Percentiles rank a stretch among this genome's conserved stretches.
phyloP scores from a whole-genome alignment of 345 rosid genomes.

The Eucalyptus sp. region DNA sequence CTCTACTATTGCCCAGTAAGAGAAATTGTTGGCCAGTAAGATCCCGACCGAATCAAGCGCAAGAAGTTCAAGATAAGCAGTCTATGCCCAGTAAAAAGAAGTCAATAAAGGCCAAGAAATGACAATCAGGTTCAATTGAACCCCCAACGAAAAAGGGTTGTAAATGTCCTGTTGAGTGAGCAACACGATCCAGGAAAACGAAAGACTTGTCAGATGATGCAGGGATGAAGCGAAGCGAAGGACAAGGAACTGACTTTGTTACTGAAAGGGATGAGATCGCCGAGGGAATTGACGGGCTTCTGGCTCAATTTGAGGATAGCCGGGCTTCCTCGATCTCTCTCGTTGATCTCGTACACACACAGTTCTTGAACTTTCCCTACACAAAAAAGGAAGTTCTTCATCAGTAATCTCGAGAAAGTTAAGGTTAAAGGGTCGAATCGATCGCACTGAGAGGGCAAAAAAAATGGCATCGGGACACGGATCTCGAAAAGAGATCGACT shows the following conservation, averaged over 20 bases:
- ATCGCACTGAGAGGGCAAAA: background rate
- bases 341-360: constrained; percentile 70
- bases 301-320: constrained; percentile 66
- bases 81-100: background rate
- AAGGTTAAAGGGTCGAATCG: background rate
- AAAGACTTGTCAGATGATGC: background rate
- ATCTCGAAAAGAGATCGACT: background rate
- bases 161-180: background rate
- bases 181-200: background rate
- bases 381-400: background rate
- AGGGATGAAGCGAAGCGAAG: background rate
- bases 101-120: background rate
- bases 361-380: constrained; percentile 65
- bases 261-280: constrained; percentile 87
- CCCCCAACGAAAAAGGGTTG: background rate
- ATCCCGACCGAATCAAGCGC: background rate
- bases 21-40: background rate
- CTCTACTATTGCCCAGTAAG: background rate
- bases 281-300: constrained; percentile 69
- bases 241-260: constrained; percentile 37
- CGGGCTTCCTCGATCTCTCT: constrained; percentile 83
- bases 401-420: background rate
- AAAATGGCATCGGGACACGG: background rate
- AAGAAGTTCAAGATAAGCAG: background rate
- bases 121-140: background rate